A percentile compares a stretch with the other conserved stretches of the same genome.
phyloP scores from a whole-genome alignment of 2,329 filamentous ascomycete species.

The Cladosporium sp. region DNA sequence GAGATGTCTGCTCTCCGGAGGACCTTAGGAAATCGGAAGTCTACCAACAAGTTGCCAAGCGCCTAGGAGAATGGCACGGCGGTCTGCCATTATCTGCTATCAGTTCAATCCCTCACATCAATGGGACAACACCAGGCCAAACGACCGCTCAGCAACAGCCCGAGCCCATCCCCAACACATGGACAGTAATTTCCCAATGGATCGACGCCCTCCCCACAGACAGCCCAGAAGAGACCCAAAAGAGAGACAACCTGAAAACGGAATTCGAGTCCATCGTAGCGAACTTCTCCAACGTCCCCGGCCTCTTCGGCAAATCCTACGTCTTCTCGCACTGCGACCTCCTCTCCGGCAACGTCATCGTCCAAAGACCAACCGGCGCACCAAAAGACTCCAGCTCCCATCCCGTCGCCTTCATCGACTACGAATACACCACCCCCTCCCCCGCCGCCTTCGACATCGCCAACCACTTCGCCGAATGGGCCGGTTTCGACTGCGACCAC shows the following conservation, averaged over 20 bases:
- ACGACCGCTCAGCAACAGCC: slow-evolving; percentile 37
- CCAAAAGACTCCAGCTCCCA: slow-evolving; percentile 1
- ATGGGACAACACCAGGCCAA: slow-evolving; percentile 18
- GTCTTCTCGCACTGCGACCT: slow-evolving; percentile 95
- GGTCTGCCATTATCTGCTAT: slow-evolving; percentile 53
- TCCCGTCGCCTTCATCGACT: slow-evolving; percentile 72
- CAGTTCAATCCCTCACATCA: slow-evolving; percentile 33
- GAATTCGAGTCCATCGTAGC: slow-evolving; percentile 68
- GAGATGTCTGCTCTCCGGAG: slow-evolving; percentile 70
- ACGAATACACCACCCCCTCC: slow-evolving; percentile 93
- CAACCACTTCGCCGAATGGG: slow-evolving; percentile 99
- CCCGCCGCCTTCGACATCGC: slow-evolving; percentile 94
- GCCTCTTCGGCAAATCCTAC: slow-evolving; percentile 71
- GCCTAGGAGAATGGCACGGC: slow-evolving; percentile 91
- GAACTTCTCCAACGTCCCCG: slow-evolving; percentile 69
- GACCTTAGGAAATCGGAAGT: slow-evolving; percentile 73
- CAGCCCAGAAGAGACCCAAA: slow-evolving; percentile 63
- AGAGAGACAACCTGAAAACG: slow-evolving; percentile 63
- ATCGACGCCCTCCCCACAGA: slow-evolving; percentile 73
- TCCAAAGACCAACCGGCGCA: slow-evolving; percentile 35
- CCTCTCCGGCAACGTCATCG: slow-evolving; percentile 92
- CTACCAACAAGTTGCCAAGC: slow-evolving; percentile 75
- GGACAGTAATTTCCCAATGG: slow-evolving; percentile 97
- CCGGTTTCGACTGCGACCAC: slow-evolving; percentile 92
- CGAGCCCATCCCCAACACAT: slow-evolving; percentile 77